Base-by-base conservation (phyloP, 2,329 filamentous ascomycete species). In the Aspergillus hortae region DNA sequence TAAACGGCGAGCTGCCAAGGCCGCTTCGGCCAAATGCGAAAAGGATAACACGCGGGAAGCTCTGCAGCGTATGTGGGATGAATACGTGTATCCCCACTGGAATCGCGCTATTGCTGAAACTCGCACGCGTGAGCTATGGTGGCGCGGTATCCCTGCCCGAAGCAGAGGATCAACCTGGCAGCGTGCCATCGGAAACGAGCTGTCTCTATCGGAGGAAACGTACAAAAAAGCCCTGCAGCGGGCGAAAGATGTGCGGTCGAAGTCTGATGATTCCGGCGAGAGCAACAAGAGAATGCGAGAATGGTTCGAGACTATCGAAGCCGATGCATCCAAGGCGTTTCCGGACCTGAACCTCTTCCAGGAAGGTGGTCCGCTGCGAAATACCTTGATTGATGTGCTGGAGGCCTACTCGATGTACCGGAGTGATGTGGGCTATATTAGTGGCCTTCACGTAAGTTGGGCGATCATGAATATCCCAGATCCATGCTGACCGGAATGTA, bases 351-450 rank as follows among this genome's bases (percentile, higher is more conserved):
- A 79, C 55, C 75, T 85, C 56, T 86, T 85, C 64, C 75, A 78
- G 44, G 68, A 73, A 43, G 75, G 77, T 12, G 78, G 77, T 6
- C 80, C 81, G 2, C 67, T 84, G 21, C 78, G 83, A 55, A 71
- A 79, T 30, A 77, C 77, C 12, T 72, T 86, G 19, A 71, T 81
- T 21, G 76, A 85, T 61, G 77, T 86, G 9, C 75, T 84, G 54
- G 77, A 83, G 57, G 83, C 83, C 25, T 86, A 85, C 65, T 78
- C 80, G 9, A 81, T 82, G 72, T 86, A 86, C 65, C 80, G 83
- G 55, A 79, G 78, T 46, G 83, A 86, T 59, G 79, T 86, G 36
- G 81, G 82, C 48, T 84, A 83, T 56, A 75, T 81, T 48, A 77
- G 78, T 57, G 81, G 82, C 50, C 79, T 83, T 53, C 83, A 85